Percentiles rank a stretch among this genome's conserved stretches.
These are phyloP conservation scores for Castanopsis chinensis DNA, from an alignment of 306 rosid genomes.

Conservation along the genomic window DNA sequence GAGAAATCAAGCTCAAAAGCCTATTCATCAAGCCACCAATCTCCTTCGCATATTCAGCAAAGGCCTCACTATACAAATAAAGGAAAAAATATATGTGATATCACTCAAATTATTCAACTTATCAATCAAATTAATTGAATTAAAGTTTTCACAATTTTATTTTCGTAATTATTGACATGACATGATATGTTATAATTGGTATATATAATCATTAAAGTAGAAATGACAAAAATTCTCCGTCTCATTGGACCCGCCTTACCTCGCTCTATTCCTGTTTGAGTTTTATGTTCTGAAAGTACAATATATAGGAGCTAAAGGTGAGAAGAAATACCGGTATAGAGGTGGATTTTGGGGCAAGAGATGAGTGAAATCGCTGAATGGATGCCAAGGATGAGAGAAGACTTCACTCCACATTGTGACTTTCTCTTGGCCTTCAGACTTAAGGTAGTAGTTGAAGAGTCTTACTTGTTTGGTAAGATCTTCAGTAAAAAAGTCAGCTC, in stretches of 20 bases:
- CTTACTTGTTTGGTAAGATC: slow-evolving; percentile 32
- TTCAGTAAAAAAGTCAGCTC: slow-evolving; percentile 19
- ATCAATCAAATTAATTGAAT: too few relatives aligned
- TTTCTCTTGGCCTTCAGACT: slow-evolving; percentile 22
- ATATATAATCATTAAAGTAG: too few relatives aligned
- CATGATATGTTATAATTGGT: too few relatives aligned
- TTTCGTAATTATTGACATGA: too few relatives aligned
- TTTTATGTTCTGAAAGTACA: too few relatives aligned
- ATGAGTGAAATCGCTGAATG: slow-evolving; percentile 17
- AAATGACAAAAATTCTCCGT: too few relatives aligned
- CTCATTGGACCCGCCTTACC: too few relatives aligned
- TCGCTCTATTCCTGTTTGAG: too few relatives aligned
- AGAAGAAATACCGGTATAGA: slow-evolving; percentile 19
- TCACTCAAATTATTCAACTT: not conserved
- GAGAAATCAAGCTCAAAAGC: slow-evolving; percentile 38
- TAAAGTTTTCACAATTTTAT: too few relatives aligned
- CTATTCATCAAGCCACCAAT: slow-evolving; percentile 31
- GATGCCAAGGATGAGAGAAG: slow-evolving; percentile 42
- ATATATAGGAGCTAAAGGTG: not conserved
- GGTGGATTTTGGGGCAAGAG: slow-evolving; percentile 37
- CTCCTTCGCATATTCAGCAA: slow-evolving; percentile 46
- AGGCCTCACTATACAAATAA: slow-evolving; percentile 33
- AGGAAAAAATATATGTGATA: not conserved
- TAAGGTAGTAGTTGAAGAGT: slow-evolving; percentile 26
- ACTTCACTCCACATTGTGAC: slow-evolving; percentile 49